Evolutionary conservation across 176 grass and related monocot species (phyloP), one percentile per base, ranked within the genome.

Genomic region (Eragrostis nindensis): DNA sequence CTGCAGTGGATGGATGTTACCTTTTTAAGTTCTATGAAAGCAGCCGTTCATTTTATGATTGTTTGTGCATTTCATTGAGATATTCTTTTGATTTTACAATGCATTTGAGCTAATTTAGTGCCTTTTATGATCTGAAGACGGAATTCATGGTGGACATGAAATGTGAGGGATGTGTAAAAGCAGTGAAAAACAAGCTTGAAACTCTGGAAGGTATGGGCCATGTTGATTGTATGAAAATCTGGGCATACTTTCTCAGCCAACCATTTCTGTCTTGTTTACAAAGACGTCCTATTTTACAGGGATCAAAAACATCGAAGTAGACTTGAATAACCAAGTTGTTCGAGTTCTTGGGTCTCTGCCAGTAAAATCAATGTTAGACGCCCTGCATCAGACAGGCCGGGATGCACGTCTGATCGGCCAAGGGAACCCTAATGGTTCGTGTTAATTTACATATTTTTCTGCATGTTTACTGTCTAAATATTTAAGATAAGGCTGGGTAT

Each of bases 121-220:
- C 63, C 11, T 84, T 75, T 10, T 86, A 60, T 90, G 62, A 5
- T 84, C 49, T 88, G 69, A 68, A 99, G 96, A 93, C 92, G 5
- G 92, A 99, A 88, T 93, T 99, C 84, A 95, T 99, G 96, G 96
- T 99, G 81, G 88, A 99, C 52, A 99, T 95, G 96, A 94, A 91
- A 87, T 95, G 96, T 63, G 92, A 99, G 57, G 96, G 86, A 43
- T 99, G 96, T 62, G 92, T 91, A 49, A 91, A 91, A 49, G 78
- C 92, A 67, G 90, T 90, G 71, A 95, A 80, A 73, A 90, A 82
- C 36, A 93, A 79, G 44, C 88, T 99, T 52, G 72, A 89, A 79
- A 80, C 79, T 25, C 82, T 99, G 79, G 86, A 95, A 90, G 96
- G 96, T 99, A 84, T 11, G 17, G 13, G 30, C 24, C 64, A 55